phyloP scores from a whole-genome alignment of 1,284 basidiomycete genomes.

The Ceratobasidium sp. region DNA sequence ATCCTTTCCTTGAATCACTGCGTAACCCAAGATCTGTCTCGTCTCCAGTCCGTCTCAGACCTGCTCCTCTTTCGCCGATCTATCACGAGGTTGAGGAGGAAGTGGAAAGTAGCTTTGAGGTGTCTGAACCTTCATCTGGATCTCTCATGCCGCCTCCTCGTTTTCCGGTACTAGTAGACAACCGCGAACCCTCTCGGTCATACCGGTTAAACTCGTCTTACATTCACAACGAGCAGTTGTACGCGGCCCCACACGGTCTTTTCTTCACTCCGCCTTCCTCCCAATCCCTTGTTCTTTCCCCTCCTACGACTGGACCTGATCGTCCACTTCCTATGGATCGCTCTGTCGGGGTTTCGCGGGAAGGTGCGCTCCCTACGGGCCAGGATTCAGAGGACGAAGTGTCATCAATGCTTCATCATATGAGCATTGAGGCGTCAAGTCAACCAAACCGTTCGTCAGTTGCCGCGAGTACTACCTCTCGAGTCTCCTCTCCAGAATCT shows the following conservation, averaged over 20 bases:
- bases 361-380: not conserved
- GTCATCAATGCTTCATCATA: slow-evolving; percentile 23
- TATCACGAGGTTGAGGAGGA: slow-evolving; percentile 8
- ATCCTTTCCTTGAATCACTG: slow-evolving; percentile 43
- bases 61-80: slow-evolving; percentile 36
- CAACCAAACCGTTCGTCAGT: slow-evolving; percentile 19
- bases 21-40: slow-evolving; percentile 42
- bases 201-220: not conserved
- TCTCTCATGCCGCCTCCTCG: slow-evolving; percentile 1
- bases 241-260: slow-evolving; percentile 21
- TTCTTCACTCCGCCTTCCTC: slow-evolving; percentile 31
- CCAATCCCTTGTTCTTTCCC: slow-evolving; percentile 20
- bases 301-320: slow-evolving; percentile 21
- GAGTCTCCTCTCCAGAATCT: slow-evolving; percentile 31
- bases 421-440: not conserved
- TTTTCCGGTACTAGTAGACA: slow-evolving; percentile 12
- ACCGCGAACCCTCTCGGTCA: not conserved
- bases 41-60: slow-evolving; percentile 29
- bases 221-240: not conserved
- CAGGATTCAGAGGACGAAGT: slow-evolving; percentile 33
- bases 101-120: slow-evolving; percentile 2
- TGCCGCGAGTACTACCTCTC: slow-evolving; percentile 24
- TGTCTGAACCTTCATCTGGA: slow-evolving; percentile 8
- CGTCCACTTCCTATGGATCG: slow-evolving; percentile 26
- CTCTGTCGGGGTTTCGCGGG: not conserved